Evolutionary conservation across 192 early-diverging fungal genomes (phyloP), one percentile per base, ranked within the genome.

Genomic region (Coemansia sp.): DNA sequence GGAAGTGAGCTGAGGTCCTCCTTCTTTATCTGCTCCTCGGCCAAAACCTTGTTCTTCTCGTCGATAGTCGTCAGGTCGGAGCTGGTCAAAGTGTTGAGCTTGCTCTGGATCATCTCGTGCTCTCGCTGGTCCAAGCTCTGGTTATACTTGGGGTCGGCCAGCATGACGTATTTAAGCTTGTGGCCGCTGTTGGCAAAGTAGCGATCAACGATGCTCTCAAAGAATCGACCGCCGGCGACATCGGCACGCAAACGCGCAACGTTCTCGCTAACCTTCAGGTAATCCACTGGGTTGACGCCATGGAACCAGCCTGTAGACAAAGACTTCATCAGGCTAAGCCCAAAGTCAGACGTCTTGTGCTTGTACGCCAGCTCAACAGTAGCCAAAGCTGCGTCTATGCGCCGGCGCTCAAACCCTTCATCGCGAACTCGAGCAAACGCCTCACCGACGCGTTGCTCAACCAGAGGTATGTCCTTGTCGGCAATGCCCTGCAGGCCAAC

Each of bases 401-500:
- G 84, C 43, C 84, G 79, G 15, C 78, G 70, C 60, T 90, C 87
- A 56, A 96, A 93, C 9, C 94, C 95, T n/a, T 87, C 79, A 48
- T 82, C 65, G 17, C 82, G 77, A 12, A 85, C 87, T 21, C 84
- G 58, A 3, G 87, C 76, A 35, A 98, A 81, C 7, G 93, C 90
- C 35, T 83, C 70, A 38, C 67, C 70, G 26, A 98, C 88, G 0
- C 77, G 86, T 15, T 84, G 65, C 69, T 95, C 87, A 14, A 94
- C 70, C 36, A 56, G 19, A 4, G 78, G 53, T 17, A 90, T 82
- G 68, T 95, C 89, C 17, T 54, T 61, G 33, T 83, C 82, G 2
- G 82, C 57, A 52, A 95, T 88, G 4, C 95, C 95, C 61, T 96
- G 94, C 44, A 98, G 66, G 4, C 95, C 95, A 59, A 98, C 85